These are phyloP conservation scores for Leishmania tropica DNA, from an alignment of 208 protist genomes.

Conservation along the genomic window DNA sequence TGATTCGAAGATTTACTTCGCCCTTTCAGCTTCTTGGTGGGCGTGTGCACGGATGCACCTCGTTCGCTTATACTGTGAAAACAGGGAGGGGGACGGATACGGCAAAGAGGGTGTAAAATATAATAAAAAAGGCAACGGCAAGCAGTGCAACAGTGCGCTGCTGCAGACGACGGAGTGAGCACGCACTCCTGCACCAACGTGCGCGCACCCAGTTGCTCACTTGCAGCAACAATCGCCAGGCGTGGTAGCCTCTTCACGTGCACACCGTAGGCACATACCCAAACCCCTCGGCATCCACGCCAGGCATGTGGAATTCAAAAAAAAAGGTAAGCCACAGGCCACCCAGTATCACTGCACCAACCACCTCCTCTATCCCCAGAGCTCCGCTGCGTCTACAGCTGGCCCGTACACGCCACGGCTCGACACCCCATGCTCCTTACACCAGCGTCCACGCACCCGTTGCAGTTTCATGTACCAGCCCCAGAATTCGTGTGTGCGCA, in stretches of 20 bases:
- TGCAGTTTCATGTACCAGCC: slow-evolving; percentile 93
- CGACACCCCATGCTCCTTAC: slow-evolving; percentile 86
- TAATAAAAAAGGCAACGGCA: background rate
- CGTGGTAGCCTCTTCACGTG: background rate
- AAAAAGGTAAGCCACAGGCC: background rate
- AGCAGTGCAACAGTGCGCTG: background rate
- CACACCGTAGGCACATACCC: background rate
- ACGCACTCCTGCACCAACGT: background rate
- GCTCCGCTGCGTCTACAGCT: slow-evolving; percentile 89
- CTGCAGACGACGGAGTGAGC: background rate
- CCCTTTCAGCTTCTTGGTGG: background rate
- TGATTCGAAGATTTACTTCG: background rate
- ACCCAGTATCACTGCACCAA: background rate
- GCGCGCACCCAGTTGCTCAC: background rate
- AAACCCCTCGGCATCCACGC: slow-evolving; percentile 2
- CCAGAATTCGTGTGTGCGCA: slow-evolving; percentile 88
- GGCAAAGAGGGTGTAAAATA: background rate
- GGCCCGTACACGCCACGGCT: slow-evolving; percentile 91
- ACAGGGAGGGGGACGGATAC: background rate
- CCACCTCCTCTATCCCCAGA: slow-evolving; percentile 71
- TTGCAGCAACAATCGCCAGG: background rate
- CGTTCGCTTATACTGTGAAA: too few species aligned
- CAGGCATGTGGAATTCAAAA: background rate
- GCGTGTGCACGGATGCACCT: background rate
- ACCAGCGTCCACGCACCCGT: slow-evolving; percentile 90